A percentile compares a stretch with the other conserved stretches of the same genome.
Evolutionary conservation across 176 grass and related monocot species (phyloP).

Genomic region (Musa schizocarpa): DNA sequence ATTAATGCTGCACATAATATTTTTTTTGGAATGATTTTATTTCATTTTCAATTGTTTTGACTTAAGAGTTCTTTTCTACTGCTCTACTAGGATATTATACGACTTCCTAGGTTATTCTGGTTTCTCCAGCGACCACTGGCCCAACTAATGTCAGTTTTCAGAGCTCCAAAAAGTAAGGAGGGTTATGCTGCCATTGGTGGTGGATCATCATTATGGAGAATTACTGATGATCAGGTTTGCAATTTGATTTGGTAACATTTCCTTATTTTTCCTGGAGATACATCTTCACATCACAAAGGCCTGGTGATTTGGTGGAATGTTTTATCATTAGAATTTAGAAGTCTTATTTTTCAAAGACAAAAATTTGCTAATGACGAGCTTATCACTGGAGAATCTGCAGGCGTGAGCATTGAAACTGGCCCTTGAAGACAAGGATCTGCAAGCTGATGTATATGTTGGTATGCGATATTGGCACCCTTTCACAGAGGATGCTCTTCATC

Average conservation of each 20-base stretch:
- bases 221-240: constrained; percentile 92
- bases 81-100: constrained; percentile 72
- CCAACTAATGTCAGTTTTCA: constrained; percentile 74
- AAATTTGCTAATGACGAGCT: not conserved
- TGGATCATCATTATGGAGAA: constrained; percentile 83
- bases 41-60: constrained; percentile 7
- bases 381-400: constrained; percentile 31
- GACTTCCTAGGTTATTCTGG: constrained; percentile 74
- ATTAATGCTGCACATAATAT: not conserved
- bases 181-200: constrained; percentile 94
- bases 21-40: not conserved
- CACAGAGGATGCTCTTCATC: constrained; percentile 89
- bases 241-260: not conserved
- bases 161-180: constrained; percentile 98
- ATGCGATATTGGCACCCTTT: constrained; percentile 99
- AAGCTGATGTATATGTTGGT: constrained; percentile 81
- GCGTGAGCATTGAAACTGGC: constrained; percentile 65
- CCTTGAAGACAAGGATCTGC: constrained; percentile 58
- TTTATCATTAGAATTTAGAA: not conserved
- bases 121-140: constrained; percentile 97
- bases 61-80: constrained; percentile 9
- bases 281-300: not conserved
- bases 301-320: not conserved
- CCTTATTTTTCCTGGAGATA: not conserved
- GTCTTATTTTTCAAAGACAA: not conserved